phyloP scores from a whole-genome alignment of 1,284 basidiomycete species.

The Cystobasidiaceae sp. region DNA sequence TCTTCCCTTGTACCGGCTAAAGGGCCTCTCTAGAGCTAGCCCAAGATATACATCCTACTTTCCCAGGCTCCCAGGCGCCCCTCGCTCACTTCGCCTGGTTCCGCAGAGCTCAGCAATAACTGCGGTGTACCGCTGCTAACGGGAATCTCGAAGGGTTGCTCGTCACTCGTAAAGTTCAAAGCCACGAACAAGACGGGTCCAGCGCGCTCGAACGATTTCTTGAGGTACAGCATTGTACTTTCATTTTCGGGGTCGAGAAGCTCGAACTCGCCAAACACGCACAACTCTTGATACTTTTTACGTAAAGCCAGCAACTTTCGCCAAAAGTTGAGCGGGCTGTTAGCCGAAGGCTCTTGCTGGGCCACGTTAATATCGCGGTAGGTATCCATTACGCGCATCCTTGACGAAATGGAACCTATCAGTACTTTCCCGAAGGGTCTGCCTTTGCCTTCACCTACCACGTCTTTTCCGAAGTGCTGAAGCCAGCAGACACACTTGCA shows the following conservation, averaged over 20 bases:
- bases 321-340: conserved; percentile 27
- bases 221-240: conserved; percentile 58
- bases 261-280: conserved; percentile 55
- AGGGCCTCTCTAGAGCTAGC: too few species aligned
- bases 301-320: conserved; percentile 12
- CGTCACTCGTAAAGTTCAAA: conserved; percentile 54
- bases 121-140: not conserved
- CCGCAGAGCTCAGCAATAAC: too few species aligned
- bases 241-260: conserved; percentile 53
- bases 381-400: conserved; percentile 72
- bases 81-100: too few species aligned
- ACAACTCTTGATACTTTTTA: conserved; percentile 1
- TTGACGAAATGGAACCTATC: conserved; percentile 54
- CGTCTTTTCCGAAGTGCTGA: conserved; percentile 52
- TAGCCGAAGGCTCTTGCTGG: conserved; percentile 51
- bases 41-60: too few species aligned
- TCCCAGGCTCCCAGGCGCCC: too few species aligned
- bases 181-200: conserved; percentile 48
- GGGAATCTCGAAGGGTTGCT: conserved; percentile 32
- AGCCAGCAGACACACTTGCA: conserved; percentile 56
- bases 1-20: too few species aligned
- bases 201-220: conserved; percentile 48
- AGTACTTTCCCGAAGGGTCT: conserved; percentile 60
- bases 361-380: conserved; percentile 60
- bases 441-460: conserved; percentile 57